phyloP scores from a whole-genome alignment of 2,329 filamentous ascomycete genomes.

The Nectriaceae sp. region DNA sequence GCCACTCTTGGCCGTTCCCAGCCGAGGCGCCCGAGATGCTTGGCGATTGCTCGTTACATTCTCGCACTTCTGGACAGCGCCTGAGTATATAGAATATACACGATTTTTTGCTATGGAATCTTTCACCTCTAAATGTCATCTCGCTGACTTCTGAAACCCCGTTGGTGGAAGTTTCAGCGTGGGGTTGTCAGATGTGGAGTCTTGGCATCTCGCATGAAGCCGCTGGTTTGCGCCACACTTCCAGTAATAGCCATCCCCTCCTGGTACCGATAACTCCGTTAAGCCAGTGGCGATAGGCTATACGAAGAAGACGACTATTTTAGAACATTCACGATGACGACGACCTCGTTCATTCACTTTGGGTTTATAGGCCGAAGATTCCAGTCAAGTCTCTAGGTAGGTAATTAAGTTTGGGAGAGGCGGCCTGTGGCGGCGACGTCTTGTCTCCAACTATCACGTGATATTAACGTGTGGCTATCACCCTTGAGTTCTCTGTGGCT shows the following conservation, averaged over 20 bases:
- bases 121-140: too few relatives aligned
- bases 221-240: not conserved
- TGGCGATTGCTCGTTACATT: not conserved
- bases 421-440: too few relatives aligned
- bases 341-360: too few relatives aligned
- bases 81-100: too few relatives aligned
- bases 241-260: not conserved
- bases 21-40: not conserved
- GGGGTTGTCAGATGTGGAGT: not conserved
- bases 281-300: not conserved
- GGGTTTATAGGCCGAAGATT: too few relatives aligned
- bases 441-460: too few relatives aligned
- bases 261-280: not conserved
- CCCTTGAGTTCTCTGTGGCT: conserved; percentile 28
- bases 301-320: too few relatives aligned
- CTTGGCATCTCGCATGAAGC: not conserved
- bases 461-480: conserved; percentile 10
- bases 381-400: too few relatives aligned
- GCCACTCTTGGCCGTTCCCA: conserved; percentile 34
- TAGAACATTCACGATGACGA: too few relatives aligned
- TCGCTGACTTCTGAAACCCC: not conserved
- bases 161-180: not conserved
- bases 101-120: too few relatives aligned
- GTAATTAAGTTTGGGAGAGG: too few relatives aligned
- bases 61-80: too few relatives aligned